Evolutionary conservation across 371 early-diverging fungal genomes (phyloP), one percentile per base, ranked within the genome.

Genomic region (Rhizomucor miehei): DNA sequence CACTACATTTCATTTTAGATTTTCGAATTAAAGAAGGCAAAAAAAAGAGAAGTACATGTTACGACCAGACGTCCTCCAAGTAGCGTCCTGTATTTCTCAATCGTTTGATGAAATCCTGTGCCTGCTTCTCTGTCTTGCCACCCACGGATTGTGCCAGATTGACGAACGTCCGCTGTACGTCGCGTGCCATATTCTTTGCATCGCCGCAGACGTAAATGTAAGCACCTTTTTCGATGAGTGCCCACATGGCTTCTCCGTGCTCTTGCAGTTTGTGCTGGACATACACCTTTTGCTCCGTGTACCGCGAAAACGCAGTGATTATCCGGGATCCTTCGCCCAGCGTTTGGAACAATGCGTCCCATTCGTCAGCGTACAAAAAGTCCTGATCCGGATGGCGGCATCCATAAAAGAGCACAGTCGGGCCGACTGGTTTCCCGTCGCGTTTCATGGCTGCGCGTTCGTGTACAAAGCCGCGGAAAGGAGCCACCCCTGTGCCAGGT

Each of bases 401-500:
- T 14, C 97, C 97, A 68, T 87, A 95, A 78, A 93, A 95, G 57
- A 97, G 72, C 51, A 92, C 71, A 3, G 94, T 88, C 1, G 88
- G 75, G 24, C 97, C 94, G 48, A 87, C 57, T 51, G 61, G 59
- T 14, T 46, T 44, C 52, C 71, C 71, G 23, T 79, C 62, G 43
- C 74, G 67, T 13, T 52, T 45, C 21, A 63, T 77, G 19, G 67
- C 58, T 12, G 84, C 84, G 52, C 97, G 89, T 59, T 97, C 96
- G 53, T 85, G 89, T 5, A 95, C 67, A 66, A 97, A 97, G 1
- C 89, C 97, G 21, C 91, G 84, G 40, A 90, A 85, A 13, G 97
- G 97, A 6, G 97, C 97, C 10, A 97, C 90, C 17, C 97, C 97
- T 1, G 97, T 97, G 36, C 97, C 97, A 3, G 97, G 96, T 1